Conservation (phyloP, 2,329 filamentous ascomycete genomes). For the Colletotrichum tamarilloi region DNA sequence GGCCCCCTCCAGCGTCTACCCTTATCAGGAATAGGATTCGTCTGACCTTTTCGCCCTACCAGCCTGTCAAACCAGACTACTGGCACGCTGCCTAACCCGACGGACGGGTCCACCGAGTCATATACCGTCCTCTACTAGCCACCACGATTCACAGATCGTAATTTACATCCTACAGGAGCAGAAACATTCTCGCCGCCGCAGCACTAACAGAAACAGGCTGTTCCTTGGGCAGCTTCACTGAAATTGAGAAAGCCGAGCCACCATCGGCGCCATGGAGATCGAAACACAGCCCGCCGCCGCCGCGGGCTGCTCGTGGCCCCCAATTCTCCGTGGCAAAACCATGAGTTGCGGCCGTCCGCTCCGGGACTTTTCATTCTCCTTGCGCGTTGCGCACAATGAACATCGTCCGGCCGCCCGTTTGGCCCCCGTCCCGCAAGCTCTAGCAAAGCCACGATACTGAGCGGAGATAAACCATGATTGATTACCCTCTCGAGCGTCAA, state of each 20-base stretch:
- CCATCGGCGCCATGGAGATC: slow-evolving; percentile 12
- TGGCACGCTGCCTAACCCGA: slow-evolving; percentile 31
- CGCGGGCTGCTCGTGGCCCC: slow-evolving; percentile 1
- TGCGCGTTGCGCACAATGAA: background rate
- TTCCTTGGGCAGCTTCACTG: slow-evolving; percentile 9
- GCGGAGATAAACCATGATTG: slow-evolving; percentile 7
- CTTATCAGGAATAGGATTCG: slow-evolving; percentile 27
- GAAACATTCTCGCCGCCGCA: slow-evolving; percentile 25
- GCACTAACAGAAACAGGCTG: slow-evolving; percentile 16
- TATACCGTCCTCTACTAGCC: background rate
- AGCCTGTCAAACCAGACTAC: slow-evolving; percentile 27
- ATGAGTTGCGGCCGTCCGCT: background rate
- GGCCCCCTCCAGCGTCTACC: slow-evolving; percentile 17
- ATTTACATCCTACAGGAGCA: slow-evolving; percentile 18
- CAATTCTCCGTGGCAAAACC: slow-evolving; percentile 27
- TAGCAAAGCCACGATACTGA: slow-evolving; percentile 3
- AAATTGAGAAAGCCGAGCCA: background rate
- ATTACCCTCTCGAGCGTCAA: slow-evolving; percentile 11
- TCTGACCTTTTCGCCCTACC: slow-evolving; percentile 27
- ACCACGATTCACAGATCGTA: slow-evolving; percentile 10
- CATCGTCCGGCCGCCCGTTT: slow-evolving; percentile 1
- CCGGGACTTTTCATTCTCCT: background rate
- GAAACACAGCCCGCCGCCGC: slow-evolving; percentile 15
- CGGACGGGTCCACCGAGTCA: slow-evolving; percentile 32
- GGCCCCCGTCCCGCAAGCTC: background rate